Evolutionary conservation across 2,329 filamentous ascomycete species (phyloP), one percentile per base, ranked within the genome.

Genomic region (Zopfia rhizophila): DNA sequence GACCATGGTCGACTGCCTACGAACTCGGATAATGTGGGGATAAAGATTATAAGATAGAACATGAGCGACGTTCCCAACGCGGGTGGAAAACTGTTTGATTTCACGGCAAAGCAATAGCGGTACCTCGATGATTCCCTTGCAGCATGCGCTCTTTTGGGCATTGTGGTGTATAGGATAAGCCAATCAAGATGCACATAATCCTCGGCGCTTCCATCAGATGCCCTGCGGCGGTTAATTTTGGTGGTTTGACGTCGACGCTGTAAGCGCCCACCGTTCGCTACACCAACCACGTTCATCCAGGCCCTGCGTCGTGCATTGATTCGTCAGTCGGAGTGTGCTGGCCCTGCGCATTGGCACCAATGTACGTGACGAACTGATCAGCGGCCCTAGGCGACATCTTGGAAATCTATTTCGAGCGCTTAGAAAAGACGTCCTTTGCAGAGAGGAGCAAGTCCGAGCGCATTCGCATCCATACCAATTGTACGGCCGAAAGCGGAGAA

Each of bases 181-280:
- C 68, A 71, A 71, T 71, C 56, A 69, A 39, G 45, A 54, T 8
- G 59, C 38, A 38, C 38, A 54, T 57, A 57, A 57, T 56, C 44
- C 54, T 65, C 55, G 62, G 68, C 68, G 68, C 63, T 65, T 66
- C 54, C 46, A 53, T 47, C 48, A 58, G 49, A 58, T 58, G 51
- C 51, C 56, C 50, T 49, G 37, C 50, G 59, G 68, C 68, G 68
- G 67, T 63, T 54, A 62, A 58, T 57, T 60, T 56, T 60, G 63
- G 69, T 64, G 65, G 68, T 70, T 67, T 65, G 46, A 54, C 54
- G 30, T 48, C 48, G 45, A 49, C 42, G 46, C 59, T 56, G 55
- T 70, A 72, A 68, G 68, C 68, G 68, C 68, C 53, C 66, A 62
- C 60, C 48, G 51, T 52, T 58, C 58, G 63, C 61, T 64, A 59